These are phyloP conservation scores for Trichoderma sp. DNA, from an alignment of 2,329 filamentous ascomycete species.

Conservation along the genomic window DNA sequence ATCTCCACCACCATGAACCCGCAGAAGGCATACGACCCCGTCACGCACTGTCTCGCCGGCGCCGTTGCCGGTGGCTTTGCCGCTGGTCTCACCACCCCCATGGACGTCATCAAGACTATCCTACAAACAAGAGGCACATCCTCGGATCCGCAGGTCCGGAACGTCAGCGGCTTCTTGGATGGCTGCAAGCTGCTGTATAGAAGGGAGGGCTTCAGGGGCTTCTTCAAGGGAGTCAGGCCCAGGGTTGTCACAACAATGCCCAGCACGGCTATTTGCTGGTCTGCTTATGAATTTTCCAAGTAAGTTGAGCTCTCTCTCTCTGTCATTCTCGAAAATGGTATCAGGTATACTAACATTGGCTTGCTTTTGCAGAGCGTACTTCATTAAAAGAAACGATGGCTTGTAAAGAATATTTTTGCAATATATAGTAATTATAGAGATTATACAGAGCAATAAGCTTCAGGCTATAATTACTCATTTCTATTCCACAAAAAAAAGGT, in stretches of 20 bases:
- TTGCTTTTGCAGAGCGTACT: slow-evolving; percentile 53
- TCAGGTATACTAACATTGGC: not conserved
- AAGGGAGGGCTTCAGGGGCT: slow-evolving; percentile 81
- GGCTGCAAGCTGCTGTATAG: slow-evolving; percentile 80
- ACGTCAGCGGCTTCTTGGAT: slow-evolving; percentile 78
- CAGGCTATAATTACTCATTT: slow-evolving; percentile 7
- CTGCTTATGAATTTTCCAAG: slow-evolving; percentile 70
- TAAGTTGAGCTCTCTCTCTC: slow-evolving; percentile 40
- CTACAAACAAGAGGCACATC: slow-evolving; percentile 89
- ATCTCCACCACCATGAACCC: slow-evolving; percentile 94
- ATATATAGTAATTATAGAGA: slow-evolving; percentile 14
- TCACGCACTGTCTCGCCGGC: slow-evolving; percentile 91
- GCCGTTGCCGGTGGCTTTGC: slow-evolving; percentile 92
- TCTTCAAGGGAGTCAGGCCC: slow-evolving; percentile 90
- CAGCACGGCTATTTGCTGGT: slow-evolving; percentile 99
- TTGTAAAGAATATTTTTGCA: slow-evolving; percentile 31
- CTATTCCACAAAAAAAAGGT: not conserved
- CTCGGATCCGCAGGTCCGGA: slow-evolving; percentile 75
- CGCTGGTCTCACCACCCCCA: slow-evolving; percentile 88
- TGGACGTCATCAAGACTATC: slow-evolving; percentile 98
- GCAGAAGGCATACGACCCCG: slow-evolving; percentile 79
- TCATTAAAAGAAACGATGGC: slow-evolving; percentile 55
- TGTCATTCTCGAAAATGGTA: not conserved
- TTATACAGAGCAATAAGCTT: slow-evolving; percentile 10
- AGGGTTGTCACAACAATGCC: slow-evolving; percentile 96